A percentile compares a stretch with the other conserved stretches of the same genome.
Evolutionary conservation across 495 filamentous ascomycete species (phyloP).

Genomic region (Aspergillus bertholletiae): DNA sequence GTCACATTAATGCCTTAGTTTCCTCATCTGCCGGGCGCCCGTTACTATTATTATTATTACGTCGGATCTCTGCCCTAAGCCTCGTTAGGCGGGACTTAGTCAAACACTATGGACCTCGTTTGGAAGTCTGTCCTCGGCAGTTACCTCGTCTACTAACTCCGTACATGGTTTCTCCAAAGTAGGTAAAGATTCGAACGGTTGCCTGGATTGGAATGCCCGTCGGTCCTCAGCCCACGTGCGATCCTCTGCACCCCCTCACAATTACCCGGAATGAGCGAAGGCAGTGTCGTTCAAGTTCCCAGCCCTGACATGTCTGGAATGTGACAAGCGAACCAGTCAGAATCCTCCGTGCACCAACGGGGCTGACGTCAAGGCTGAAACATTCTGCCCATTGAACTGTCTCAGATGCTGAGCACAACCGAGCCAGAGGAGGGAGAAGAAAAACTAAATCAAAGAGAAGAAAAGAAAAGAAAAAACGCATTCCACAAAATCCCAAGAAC

Average conservation of each 20-base stretch:
- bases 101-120: constrained; percentile 8
- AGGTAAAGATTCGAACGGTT: too few relatives aligned
- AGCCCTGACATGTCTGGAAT: constrained; percentile 1
- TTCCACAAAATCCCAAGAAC: not conserved
- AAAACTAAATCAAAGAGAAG: too few relatives aligned
- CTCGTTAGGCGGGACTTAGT: too few relatives aligned
- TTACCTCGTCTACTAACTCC: too few relatives aligned
- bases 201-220: too few relatives aligned
- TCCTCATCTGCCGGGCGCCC: not conserved
- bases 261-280: not conserved
- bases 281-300: too few relatives aligned
- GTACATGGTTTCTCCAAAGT: too few relatives aligned
- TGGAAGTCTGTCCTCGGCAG: not conserved
- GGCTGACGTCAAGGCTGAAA: constrained; percentile 17
- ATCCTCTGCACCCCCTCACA: not conserved
- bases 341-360: not conserved
- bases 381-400: constrained; percentile 9
- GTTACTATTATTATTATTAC: not conserved
- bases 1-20: not conserved
- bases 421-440: not conserved
- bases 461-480: not conserved
- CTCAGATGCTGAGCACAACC: constrained; percentile 5
- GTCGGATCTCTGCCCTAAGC: not conserved
- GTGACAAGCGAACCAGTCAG: not conserved
- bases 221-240: not conserved